Conservation (phyloP, 2,329 filamentous ascomycete species). For the Bipolaris victoriae region DNA sequence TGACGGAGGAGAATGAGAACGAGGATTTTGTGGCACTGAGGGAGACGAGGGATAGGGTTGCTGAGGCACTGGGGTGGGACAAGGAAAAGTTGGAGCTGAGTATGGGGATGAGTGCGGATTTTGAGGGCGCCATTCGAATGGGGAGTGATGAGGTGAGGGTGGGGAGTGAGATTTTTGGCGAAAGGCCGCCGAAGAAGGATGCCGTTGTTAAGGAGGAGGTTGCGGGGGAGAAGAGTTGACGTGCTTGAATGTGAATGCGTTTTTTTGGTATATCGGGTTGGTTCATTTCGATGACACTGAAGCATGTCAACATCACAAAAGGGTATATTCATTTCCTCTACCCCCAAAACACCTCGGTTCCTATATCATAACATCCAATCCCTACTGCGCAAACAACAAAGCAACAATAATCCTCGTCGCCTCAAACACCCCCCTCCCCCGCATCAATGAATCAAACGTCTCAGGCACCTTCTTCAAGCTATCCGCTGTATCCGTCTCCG, state of each 20-base stretch:
- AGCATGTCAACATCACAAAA: background rate
- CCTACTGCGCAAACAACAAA: conserved; percentile 54
- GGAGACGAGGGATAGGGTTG: conserved; percentile 74
- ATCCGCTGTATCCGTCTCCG: conserved; percentile 62
- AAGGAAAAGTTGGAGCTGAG: conserved; percentile 77
- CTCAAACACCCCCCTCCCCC: conserved; percentile 60
- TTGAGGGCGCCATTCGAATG: conserved; percentile 81
- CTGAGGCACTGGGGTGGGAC: conserved; percentile 62
- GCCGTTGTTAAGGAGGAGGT: conserved; percentile 65
- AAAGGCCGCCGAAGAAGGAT: conserved; percentile 78
- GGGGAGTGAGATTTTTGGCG: conserved; percentile 92
- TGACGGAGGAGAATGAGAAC: conserved; percentile 77
- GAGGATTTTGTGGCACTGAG: conserved; percentile 80
- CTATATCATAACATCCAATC: background rate
- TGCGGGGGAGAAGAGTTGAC: conserved; percentile 23
- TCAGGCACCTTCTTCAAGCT: conserved; percentile 64
- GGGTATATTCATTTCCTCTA: background rate
- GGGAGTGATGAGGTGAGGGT: conserved; percentile 91
- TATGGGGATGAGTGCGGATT: conserved; percentile 99
- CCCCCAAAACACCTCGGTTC: background rate
- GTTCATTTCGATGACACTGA: no score
- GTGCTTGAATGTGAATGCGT: no score
- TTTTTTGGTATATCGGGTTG: no score
- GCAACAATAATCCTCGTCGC: conserved; percentile 67
- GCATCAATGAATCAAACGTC: conserved; percentile 66